phyloP scores from a whole-genome alignment of 768 basidiomycete species.

The Epithele typhae region DNA sequence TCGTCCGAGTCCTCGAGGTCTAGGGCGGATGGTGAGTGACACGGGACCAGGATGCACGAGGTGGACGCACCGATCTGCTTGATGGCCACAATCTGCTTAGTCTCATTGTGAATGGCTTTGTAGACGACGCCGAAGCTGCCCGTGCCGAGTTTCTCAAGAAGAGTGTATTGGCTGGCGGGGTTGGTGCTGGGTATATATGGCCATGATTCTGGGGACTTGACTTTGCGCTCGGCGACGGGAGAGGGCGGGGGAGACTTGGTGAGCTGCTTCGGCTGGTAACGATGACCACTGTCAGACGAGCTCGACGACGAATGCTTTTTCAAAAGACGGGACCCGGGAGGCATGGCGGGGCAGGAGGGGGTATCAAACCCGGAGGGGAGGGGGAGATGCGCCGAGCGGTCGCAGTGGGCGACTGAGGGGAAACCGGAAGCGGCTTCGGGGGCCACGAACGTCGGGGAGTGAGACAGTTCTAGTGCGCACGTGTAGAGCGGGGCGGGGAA shows the following conservation, averaged over 20 bases:
- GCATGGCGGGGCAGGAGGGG: constrained; percentile 33
- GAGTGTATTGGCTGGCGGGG: constrained; percentile 85
- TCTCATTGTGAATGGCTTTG: constrained; percentile 94
- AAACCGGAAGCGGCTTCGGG: background rate
- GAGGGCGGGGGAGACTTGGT: constrained; percentile 42
- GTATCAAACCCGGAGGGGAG: constrained; percentile 9
- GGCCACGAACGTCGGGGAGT: background rate
- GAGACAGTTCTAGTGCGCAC: constrained; percentile 17
- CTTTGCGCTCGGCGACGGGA: constrained; percentile 41
- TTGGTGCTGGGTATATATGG: constrained; percentile 67
- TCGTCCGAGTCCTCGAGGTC: constrained; percentile 98
- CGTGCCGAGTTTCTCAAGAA: constrained; percentile 95
- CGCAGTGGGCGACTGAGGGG: background rate
- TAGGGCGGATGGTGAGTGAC: constrained; percentile 26
- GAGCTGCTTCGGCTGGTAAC: constrained; percentile 20
- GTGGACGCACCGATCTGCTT: constrained; percentile 86
- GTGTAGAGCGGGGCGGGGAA: constrained; percentile 15
- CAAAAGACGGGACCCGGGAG: constrained; percentile 39
- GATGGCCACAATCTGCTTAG: constrained; percentile 92
- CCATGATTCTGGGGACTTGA: constrained; percentile 50
- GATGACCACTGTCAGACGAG: constrained; percentile 19
- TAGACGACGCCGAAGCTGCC: constrained; percentile 97
- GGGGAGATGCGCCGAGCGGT: constrained; percentile 5
- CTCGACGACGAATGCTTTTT: constrained; percentile 34
- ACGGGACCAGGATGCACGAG: constrained; percentile 3